Conservation (phyloP, 2,329 filamentous ascomycete genomes). For the Alternaria triticina region DNA sequence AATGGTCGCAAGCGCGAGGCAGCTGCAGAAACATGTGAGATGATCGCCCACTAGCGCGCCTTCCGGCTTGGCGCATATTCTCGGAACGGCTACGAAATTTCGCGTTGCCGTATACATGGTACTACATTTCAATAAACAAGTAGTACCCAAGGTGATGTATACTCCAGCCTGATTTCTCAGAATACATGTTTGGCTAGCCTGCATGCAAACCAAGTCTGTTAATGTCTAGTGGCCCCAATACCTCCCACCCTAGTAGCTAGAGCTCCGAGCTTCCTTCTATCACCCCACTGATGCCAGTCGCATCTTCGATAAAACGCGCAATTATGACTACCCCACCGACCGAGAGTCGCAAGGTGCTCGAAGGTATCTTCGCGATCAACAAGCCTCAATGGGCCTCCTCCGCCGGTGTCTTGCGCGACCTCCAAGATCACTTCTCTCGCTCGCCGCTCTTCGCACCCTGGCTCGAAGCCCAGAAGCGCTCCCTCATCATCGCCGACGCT, state of each 20-base stretch:
- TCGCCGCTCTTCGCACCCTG: constrained; percentile 81
- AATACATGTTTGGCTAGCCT: background rate
- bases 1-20: constrained; percentile 9
- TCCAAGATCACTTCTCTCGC: constrained; percentile 82
- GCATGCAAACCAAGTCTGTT: background rate
- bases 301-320: constrained; percentile 18
- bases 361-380: constrained; percentile 80
- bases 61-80: background rate
- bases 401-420: constrained; percentile 86
- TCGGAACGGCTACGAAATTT: constrained; percentile 19
- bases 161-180: background rate
- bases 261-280: constrained; percentile 1
- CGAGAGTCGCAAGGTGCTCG: constrained; percentile 57
- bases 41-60: constrained; percentile 24
- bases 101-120: background rate
- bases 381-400: constrained; percentile 89
- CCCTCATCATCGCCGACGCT: constrained; percentile 59
- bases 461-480: constrained; percentile 68
- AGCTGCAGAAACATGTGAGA: constrained; percentile 18
- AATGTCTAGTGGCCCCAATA: background rate
- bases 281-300: constrained; percentile 30
- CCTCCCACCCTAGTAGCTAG: background rate
- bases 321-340: constrained; percentile 35
- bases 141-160: background rate
- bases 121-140: background rate